Evolutionary conservation across 257 asterid species (phyloP).

Genomic region (Petunia secreta): DNA sequence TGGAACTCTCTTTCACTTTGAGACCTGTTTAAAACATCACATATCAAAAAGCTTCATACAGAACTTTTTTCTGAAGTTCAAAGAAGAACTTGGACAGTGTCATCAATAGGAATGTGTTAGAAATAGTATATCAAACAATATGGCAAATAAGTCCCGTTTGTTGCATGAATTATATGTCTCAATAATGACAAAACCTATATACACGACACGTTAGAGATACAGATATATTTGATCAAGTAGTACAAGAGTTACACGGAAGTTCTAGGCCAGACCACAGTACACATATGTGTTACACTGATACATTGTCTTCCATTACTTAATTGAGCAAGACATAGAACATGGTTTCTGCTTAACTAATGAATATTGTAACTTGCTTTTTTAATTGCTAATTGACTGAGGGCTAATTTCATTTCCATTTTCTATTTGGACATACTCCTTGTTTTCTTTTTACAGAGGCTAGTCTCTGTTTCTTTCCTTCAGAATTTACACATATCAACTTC

Average conservation of each 20-base stretch:
- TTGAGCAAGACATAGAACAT: neutral
- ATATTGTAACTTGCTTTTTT: neutral
- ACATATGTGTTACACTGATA: too few species aligned
- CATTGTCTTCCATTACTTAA: neutral
- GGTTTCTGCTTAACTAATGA: neutral
- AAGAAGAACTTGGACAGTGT: neutral
- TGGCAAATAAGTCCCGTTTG: neutral
- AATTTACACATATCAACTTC: too few species aligned
- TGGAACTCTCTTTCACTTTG: slow-evolving; percentile 84
- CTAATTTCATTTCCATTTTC: too few species aligned
- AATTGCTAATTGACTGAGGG: too few species aligned
- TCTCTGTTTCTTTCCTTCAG: too few species aligned
- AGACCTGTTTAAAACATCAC: slow-evolving; percentile 55
- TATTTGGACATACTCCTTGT: too few species aligned
- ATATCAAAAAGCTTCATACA: slow-evolving; percentile 25
- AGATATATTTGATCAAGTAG: neutral
- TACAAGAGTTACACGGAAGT: neutral
- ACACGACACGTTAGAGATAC: too few species aligned
- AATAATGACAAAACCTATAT: too few species aligned
- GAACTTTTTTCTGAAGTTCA: neutral
- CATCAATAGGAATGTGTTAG: neutral
- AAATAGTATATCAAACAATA: neutral
- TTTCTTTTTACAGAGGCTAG: too few species aligned
- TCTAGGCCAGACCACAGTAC: too few species aligned
- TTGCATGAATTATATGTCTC: too few species aligned